phyloP scores from a whole-genome alignment of 805 yeast species.

The Candida saitoana region DNA sequence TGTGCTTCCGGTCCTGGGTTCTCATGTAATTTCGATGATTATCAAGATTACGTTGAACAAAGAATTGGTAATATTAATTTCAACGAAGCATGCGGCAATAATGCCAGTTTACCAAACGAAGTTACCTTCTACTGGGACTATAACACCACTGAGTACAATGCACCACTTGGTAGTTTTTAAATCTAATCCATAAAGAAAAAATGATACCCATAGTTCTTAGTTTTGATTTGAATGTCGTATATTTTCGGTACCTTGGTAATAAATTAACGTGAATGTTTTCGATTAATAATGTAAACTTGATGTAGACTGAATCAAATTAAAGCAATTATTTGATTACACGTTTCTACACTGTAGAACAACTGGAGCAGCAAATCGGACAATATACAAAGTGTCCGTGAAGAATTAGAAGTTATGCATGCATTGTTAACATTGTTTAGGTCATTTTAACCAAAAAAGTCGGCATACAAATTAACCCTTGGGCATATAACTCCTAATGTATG shows the following conservation, averaged over 20 bases:
- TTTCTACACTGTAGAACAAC: background rate
- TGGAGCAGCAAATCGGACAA: no score
- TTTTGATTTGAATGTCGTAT: no score
- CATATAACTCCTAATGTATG: no score
- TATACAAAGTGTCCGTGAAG: no score
- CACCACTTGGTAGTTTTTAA: slow-evolving; percentile 9
- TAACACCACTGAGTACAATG: slow-evolving; percentile 7
- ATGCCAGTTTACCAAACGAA: slow-evolving; percentile 16
- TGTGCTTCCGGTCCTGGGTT: slow-evolving; percentile 42
- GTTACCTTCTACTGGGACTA: slow-evolving; percentile 44
- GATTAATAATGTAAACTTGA: no score
- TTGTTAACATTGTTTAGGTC: no score
- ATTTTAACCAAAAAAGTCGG: no score
- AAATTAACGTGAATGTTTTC: no score
- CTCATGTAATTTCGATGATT: slow-evolving; percentile 36
- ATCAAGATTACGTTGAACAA: slow-evolving; percentile 22
- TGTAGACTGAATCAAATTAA: background rate
- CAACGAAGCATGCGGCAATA: slow-evolving; percentile 24
- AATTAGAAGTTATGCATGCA: no score
- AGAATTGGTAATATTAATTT: slow-evolving; percentile 26
- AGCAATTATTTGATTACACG: no score
- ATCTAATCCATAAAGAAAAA: background rate
- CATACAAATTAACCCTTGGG: no score
- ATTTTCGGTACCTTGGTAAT: background rate
- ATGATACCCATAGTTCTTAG: no score